These are phyloP conservation scores for Spatholobus suberectus DNA, from an alignment of 306 rosid species.

Conservation along the genomic window DNA sequence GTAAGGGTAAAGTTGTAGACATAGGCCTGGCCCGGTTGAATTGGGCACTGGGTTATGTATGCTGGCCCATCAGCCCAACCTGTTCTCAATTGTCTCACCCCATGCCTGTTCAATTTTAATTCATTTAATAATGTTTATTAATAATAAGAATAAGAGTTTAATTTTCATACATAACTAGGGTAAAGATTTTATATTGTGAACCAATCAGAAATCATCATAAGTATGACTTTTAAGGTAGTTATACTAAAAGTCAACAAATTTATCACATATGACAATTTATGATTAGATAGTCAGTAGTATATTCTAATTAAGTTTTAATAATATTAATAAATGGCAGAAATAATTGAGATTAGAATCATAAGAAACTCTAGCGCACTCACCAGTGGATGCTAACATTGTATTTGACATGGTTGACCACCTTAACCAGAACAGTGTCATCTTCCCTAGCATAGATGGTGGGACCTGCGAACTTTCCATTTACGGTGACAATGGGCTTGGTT, in stretches of 20 bases:
- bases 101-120: slow-evolving; percentile 64
- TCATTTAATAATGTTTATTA: neutral
- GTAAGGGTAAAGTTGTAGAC: slow-evolving; percentile 79
- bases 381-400: slow-evolving; percentile 90
- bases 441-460: slow-evolving; percentile 64
- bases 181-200: too few relatives aligned
- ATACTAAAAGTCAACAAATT: too few relatives aligned
- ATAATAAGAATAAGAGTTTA: neutral
- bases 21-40: slow-evolving; percentile 69
- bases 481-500: slow-evolving; percentile 56
- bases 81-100: slow-evolving; percentile 71
- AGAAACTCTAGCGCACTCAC: slow-evolving; percentile 44
- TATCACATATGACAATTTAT: too few relatives aligned
- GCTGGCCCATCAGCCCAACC: slow-evolving; percentile 99
- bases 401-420: slow-evolving; percentile 74
- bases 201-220: too few relatives aligned
- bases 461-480: slow-evolving; percentile 57
- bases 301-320: too few relatives aligned
- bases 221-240: too few relatives aligned
- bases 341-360: neutral
- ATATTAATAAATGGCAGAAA: neutral
- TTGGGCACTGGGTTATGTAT: slow-evolving; percentile 88
- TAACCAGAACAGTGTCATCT: slow-evolving; percentile 55
- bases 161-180: neutral
- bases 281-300: too few relatives aligned